phyloP scores from a whole-genome alignment of 371 early-diverging fungal species.

The Rhizomucor pusillus region DNA sequence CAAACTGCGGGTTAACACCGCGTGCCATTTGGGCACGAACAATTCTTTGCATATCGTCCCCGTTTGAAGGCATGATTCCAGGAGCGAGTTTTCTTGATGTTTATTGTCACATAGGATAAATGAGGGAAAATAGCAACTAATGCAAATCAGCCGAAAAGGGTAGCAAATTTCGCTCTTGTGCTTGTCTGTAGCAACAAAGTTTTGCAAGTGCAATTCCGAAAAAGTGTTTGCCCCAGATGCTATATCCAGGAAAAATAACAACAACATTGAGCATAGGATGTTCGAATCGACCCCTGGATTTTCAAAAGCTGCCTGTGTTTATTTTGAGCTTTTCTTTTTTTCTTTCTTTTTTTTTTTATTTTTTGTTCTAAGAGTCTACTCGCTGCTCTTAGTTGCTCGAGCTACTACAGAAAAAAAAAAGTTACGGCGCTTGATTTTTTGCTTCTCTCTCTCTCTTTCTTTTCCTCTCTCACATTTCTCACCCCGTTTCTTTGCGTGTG shows the following conservation, averaged over 20 bases:
- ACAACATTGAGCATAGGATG: constrained; percentile 1
- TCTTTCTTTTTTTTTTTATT: constrained; percentile 1
- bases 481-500: background rate
- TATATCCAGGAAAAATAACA: background rate
- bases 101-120: no score
- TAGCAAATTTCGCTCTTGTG: no score
- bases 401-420: background rate
- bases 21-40: no score
- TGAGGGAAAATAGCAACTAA: no score
- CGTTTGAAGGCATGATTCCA: no score
- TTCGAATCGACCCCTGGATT: constrained; percentile 2
- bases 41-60: no score
- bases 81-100: no score
- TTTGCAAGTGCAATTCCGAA: background rate
- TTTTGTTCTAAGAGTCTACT: constrained; percentile 7
- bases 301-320: constrained; percentile 4
- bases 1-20: no score
- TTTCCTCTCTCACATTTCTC: constrained; percentile 14
- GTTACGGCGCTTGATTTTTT: constrained; percentile 5
- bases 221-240: background rate
- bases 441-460: constrained; percentile 11
- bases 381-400: background rate
- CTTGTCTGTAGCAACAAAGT: no score
- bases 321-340: constrained; percentile 7
- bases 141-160: no score